Evolutionary conservation across 129 eudicot genomes (phyloP).

Genomic region (Escallonia herrerae): DNA sequence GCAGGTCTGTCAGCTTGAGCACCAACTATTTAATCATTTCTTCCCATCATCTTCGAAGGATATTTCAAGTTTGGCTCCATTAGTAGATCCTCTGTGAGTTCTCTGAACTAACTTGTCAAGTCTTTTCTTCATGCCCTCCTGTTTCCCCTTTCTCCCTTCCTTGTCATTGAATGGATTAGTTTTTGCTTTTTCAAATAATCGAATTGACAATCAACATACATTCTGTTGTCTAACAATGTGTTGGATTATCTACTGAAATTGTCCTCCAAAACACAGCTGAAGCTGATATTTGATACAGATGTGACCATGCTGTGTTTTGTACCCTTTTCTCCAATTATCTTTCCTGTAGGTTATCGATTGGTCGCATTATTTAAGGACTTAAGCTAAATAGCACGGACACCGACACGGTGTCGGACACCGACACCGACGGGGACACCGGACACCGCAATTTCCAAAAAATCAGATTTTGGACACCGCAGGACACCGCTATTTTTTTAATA

Average conservation of each 20-base stretch:
- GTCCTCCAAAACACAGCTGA: neutral
- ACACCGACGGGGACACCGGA: no score
- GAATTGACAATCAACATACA: neutral
- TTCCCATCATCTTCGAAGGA: conserved; percentile 94
- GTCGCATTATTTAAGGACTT: no score
- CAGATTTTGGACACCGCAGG: no score
- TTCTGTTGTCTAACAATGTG: neutral
- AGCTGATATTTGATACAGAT: no score
- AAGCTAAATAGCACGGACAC: no score
- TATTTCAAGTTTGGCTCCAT: conserved; percentile 85
- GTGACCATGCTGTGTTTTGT: no score
- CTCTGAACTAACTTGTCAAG: conserved; percentile 12
- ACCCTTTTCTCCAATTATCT: no score
- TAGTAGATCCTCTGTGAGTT: conserved; percentile 88
- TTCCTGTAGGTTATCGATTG: no score
- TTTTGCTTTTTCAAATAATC: neutral
- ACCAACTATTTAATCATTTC: conserved; percentile 89
- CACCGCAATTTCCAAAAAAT: no score
- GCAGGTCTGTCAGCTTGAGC: conserved; percentile 97
- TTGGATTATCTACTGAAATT: neutral
- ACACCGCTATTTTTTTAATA: no score
- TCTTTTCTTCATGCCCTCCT: conserved; percentile 1
- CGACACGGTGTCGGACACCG: no score
- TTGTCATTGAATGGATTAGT: neutral
- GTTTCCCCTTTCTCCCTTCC: neutral